phyloP scores from a whole-genome alignment of 768 basidiomycete species.

The Rhodotorula kratochvilovae region DNA sequence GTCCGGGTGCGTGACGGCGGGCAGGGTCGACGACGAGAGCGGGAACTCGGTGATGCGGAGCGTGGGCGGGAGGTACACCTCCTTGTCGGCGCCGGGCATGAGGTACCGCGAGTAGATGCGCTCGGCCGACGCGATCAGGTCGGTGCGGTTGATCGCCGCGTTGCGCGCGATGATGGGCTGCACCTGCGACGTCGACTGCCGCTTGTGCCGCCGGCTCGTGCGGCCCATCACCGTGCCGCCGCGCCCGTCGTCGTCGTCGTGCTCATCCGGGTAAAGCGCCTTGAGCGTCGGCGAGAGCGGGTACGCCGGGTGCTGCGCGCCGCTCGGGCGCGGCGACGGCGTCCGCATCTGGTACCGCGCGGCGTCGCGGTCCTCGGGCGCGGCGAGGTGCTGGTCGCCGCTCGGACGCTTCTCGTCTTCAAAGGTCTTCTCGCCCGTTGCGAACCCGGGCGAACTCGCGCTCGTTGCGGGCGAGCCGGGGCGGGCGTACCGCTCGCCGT shows the following conservation, averaged over 20 bases:
- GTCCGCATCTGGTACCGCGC: constrained; percentile 31
- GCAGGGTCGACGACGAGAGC: constrained; percentile 67
- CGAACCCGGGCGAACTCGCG: background rate
- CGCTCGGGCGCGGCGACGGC: constrained; percentile 27
- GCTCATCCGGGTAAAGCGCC: constrained; percentile 41
- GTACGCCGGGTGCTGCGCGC: constrained; percentile 9
- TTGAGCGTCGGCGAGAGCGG: constrained; percentile 42
- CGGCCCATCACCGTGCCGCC: background rate
- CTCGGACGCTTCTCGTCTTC: constrained; percentile 3
- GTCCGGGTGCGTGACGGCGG: constrained; percentile 53
- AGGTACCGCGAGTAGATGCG: constrained; percentile 95
- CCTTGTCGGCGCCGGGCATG: constrained; percentile 82
- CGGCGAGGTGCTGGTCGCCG: constrained; percentile 10
- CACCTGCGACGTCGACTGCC: constrained; percentile 44
- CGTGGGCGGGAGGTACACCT: constrained; percentile 92
- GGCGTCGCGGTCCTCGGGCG: constrained; percentile 10
- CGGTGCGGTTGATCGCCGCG: constrained; percentile 78
- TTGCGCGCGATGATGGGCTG: constrained; percentile 92
- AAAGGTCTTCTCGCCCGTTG: background rate
- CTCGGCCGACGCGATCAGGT: constrained; percentile 88
- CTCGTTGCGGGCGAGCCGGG: background rate
- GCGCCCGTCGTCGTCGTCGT: background rate
- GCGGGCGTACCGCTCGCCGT: background rate
- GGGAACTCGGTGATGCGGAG: constrained; percentile 90
- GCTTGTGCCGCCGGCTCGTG: constrained; percentile 6